Evolutionary conservation across 2,329 filamentous ascomycete species (phyloP).

Genomic region (Microcyclospora pomicola): DNA sequence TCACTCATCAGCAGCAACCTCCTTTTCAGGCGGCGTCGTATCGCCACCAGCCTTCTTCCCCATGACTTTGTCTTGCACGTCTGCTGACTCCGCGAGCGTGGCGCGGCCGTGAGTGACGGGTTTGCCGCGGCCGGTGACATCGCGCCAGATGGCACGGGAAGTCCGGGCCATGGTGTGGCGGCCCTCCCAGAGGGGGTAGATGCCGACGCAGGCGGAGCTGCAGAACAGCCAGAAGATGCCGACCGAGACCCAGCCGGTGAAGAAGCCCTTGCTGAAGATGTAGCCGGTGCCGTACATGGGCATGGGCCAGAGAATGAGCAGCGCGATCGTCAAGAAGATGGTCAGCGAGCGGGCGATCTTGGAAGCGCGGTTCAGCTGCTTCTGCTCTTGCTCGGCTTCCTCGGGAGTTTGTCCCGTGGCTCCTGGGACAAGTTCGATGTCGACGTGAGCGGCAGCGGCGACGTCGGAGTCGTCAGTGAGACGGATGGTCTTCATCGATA

Average conservation of each 20-base stretch:
- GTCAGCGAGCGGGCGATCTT: constrained; percentile 45
- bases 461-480: constrained; percentile 66
- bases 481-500: constrained; percentile 67
- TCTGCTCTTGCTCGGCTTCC: constrained; percentile 31
- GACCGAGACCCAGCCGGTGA: constrained; percentile 37
- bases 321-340: constrained; percentile 46
- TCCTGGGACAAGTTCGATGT: constrained; percentile 50
- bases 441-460: constrained; percentile 46
- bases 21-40: too few relatives aligned
- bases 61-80: constrained; percentile 13
- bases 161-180: constrained; percentile 51
- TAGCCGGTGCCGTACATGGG: constrained; percentile 76
- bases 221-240: constrained; percentile 71
- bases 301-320: constrained; percentile 82
- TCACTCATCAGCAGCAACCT: too few relatives aligned
- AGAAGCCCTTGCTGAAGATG: constrained; percentile 69
- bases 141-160: constrained; percentile 45
- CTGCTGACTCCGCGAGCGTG: constrained; percentile 15
- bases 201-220: constrained; percentile 55
- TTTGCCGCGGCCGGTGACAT: constrained; percentile 35
- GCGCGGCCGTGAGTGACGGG: constrained; percentile 20
- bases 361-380: constrained; percentile 29
- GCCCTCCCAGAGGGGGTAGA: constrained; percentile 74
- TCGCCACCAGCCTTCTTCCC: constrained; percentile 9
- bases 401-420: constrained; percentile 25